Percentiles rank a stretch among this genome's conserved stretches.
These are phyloP conservation scores for Priceomyces fermenticarens DNA, from an alignment of 805 yeast genomes.

Conservation along the genomic window DNA sequence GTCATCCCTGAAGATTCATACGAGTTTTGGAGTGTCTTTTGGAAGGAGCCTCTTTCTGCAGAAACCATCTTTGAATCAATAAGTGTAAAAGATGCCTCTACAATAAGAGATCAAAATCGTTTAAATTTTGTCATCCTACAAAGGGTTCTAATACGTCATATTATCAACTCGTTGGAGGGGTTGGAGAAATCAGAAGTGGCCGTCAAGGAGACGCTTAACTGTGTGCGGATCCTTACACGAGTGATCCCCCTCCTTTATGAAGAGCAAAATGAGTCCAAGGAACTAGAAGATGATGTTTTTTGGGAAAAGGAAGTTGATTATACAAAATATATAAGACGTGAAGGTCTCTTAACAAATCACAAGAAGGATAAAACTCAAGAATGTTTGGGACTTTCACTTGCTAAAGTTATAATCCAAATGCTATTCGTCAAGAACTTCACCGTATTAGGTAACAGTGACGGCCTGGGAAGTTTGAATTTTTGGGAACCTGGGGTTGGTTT, in stretches of 20 bases:
- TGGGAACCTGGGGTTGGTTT: slow-evolving; percentile 86
- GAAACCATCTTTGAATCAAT: slow-evolving; percentile 59
- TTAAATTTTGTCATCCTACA: slow-evolving; percentile 57
- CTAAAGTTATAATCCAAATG: slow-evolving; percentile 38
- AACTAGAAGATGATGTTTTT: slow-evolving; percentile 27
- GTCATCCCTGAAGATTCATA: slow-evolving; percentile 22
- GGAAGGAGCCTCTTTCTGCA: slow-evolving; percentile 43
- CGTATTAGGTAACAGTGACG: slow-evolving; percentile 4
- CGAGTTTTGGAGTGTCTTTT: slow-evolving; percentile 29
- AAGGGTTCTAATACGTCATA: slow-evolving; percentile 19
- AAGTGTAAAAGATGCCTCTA: slow-evolving; percentile 54
- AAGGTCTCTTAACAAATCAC: not conserved
- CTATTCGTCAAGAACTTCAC: slow-evolving; percentile 61
- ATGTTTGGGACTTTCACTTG: slow-evolving; percentile 32
- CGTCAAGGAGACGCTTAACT: slow-evolving; percentile 47
- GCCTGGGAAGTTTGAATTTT: slow-evolving; percentile 14
- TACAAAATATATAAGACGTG: slow-evolving; percentile 7
- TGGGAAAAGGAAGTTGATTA: slow-evolving; percentile 45
- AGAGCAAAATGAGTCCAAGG: slow-evolving; percentile 21
- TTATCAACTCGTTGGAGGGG: slow-evolving; percentile 18
- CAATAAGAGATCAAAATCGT: slow-evolving; percentile 55
- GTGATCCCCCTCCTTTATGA: slow-evolving; percentile 70
- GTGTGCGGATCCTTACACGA: slow-evolving; percentile 62
- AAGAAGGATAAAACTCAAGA: slow-evolving; percentile 9
- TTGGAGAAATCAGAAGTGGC: slow-evolving; percentile 14